A percentile compares a stretch with the other conserved stretches of the same genome.
Conservation (phyloP, 2,329 filamentous ascomycete genomes). For the Verticillium longisporum region DNA sequence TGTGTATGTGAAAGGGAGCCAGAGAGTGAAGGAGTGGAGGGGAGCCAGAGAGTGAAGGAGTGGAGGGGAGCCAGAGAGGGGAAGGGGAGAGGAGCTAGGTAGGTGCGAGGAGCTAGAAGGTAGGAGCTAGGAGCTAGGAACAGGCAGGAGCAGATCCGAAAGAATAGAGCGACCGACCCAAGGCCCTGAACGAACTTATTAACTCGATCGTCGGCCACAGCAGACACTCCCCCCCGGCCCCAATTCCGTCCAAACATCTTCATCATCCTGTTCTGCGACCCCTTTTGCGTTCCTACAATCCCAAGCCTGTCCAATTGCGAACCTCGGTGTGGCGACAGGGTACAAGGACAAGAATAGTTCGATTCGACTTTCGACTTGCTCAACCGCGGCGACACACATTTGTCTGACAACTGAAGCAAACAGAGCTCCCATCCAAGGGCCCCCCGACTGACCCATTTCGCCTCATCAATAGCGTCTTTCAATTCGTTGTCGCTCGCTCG, state of each 20-base stretch:
- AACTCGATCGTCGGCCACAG: not conserved
- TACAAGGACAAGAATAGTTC: not conserved
- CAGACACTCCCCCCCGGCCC: not conserved
- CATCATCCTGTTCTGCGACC: not conserved
- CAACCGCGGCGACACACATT: not conserved
- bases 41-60: too few species aligned
- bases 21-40: too few species aligned
- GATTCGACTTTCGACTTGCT: not conserved
- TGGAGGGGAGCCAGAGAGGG: too few species aligned
- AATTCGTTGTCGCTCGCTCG: not conserved
- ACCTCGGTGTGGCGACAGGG: too few species aligned
- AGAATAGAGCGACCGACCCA: not conserved
- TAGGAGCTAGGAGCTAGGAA: too few species aligned
- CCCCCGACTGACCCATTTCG: not conserved
- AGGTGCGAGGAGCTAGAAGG: too few species aligned
- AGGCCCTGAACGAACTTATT: not conserved
- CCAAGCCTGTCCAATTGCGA: not conserved
- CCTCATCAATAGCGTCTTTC: not conserved
- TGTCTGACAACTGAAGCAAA: not conserved
- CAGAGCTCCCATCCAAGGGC: not conserved
- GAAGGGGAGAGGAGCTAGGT: too few species aligned
- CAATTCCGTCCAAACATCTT: not conserved
- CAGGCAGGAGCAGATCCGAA: not conserved
- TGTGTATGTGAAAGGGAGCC: not conserved
- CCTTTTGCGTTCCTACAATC: not conserved